Evolutionary conservation across 257 asterid species (phyloP).

Genomic region (Ilex asprella): DNA sequence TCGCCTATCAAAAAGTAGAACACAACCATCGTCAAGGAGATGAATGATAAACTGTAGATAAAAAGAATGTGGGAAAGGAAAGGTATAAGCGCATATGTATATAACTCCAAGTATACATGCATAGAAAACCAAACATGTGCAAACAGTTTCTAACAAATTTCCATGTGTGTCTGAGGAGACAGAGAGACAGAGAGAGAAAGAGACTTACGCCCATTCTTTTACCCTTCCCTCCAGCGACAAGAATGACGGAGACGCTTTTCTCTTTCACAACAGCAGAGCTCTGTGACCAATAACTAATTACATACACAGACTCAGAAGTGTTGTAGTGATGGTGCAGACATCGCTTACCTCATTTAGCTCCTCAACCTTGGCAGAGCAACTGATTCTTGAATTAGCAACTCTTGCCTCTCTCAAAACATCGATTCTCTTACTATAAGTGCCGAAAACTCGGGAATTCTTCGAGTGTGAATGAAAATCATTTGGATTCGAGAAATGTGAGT

Average conservation of each 20-base stretch:
- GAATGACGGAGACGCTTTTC: constrained; percentile 81
- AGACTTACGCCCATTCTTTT: constrained; percentile 91
- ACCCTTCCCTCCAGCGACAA: constrained; percentile 98
- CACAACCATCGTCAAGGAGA: constrained; percentile 21
- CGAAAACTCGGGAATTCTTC: constrained; percentile 20
- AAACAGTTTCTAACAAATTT: constrained; percentile 4
- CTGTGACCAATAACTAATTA: constrained; percentile 20
- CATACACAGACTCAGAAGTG: not conserved
- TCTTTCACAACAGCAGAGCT: constrained; percentile 51
- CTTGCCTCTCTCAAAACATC: constrained; percentile 28
- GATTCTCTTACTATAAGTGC: constrained; percentile 9
- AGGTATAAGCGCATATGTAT: not conserved
- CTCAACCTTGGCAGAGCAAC: constrained; percentile 40
- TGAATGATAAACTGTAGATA: constrained; percentile 5
- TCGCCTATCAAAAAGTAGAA: constrained; percentile 59
- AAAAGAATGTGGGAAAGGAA: constrained; percentile 6
- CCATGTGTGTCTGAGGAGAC: not conserved
- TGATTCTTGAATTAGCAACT: constrained; percentile 22
- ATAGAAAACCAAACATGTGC: not conserved
- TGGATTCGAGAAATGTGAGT: constrained; percentile 9
- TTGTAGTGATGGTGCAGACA: not conserved
- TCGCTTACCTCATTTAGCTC: constrained; percentile 23
- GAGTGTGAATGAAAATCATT: constrained; percentile 3
- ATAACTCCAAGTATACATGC: not conserved
- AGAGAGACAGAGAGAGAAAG: not conserved